Evolutionary conservation across 345 rosid genomes (phyloP).

Genomic region (Nasturtium officinale): DNA sequence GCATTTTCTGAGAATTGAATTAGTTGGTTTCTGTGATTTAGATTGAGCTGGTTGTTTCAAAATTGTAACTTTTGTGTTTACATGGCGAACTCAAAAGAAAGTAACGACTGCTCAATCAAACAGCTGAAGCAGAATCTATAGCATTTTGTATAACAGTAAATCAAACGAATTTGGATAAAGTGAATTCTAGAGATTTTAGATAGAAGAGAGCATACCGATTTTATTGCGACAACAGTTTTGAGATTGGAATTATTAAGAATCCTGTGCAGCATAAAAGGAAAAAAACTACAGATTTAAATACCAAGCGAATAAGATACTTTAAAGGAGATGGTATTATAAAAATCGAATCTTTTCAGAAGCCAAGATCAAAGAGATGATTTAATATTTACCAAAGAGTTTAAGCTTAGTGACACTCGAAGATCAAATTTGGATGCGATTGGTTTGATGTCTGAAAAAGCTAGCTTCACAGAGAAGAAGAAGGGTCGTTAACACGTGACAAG

Average conservation of each 20-base stretch:
- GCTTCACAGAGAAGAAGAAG: not conserved
- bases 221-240: not conserved
- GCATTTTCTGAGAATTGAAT: not conserved
- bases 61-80: not conserved
- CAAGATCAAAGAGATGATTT: not conserved
- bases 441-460: not conserved
- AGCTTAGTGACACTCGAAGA: constrained; percentile 15
- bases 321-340: not conserved
- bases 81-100: not conserved
- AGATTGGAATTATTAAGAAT: not conserved
- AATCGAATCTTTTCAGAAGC: not conserved
- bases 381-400: constrained; percentile 2
- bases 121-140: not conserved
- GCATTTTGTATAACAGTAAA: not conserved
- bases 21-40: not conserved
- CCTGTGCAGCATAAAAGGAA: not conserved
- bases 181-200: not conserved
- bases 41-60: not conserved
- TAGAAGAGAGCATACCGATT: not conserved
- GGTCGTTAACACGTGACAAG: constrained; percentile 37
- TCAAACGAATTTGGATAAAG: not conserved
- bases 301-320: not conserved
- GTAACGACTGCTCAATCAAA: not conserved
- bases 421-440: not conserved
- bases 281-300: constrained; percentile 1